These are phyloP conservation scores for Fusarium pilosicola DNA, from an alignment of 2,329 filamentous ascomycete genomes.

Conservation along the genomic window DNA sequence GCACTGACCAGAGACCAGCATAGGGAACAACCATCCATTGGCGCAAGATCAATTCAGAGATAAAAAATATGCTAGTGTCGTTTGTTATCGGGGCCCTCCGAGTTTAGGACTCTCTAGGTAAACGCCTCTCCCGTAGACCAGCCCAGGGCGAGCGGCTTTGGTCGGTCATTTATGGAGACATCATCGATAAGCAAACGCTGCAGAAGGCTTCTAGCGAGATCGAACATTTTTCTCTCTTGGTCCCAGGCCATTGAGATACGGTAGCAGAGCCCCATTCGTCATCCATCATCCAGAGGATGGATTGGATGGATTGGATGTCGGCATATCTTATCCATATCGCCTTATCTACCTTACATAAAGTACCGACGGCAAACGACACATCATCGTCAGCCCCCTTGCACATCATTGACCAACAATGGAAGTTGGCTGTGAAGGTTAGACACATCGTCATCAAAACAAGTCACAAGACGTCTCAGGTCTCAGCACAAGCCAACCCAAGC, in stretches of 20 bases:
- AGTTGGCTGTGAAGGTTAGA: not conserved
- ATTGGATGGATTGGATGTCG: constrained; percentile 8
- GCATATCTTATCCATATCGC: constrained; percentile 17
- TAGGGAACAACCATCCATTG: not conserved
- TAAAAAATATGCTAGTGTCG: constrained; percentile 13
- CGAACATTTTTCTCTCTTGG: not conserved
- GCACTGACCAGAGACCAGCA: constrained; percentile 3
- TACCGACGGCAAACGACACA: constrained; percentile 9
- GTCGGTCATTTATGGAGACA: constrained; percentile 35
- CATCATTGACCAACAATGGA: constrained; percentile 8
- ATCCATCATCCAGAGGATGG: not conserved
- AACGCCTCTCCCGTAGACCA: constrained; percentile 33
- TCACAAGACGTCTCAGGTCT: constrained; percentile 18
- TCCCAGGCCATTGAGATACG: constrained; percentile 14
- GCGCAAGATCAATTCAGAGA: constrained; percentile 2
- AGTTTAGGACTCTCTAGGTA: constrained; percentile 26
- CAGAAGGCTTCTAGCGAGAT: constrained; percentile 33
- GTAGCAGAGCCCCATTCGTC: constrained; percentile 31
- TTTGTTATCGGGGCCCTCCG: constrained; percentile 23
- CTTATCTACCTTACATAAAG: constrained; percentile 17
- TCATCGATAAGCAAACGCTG: constrained; percentile 19
- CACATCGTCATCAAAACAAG: constrained; percentile 9
- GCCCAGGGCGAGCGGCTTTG: constrained; percentile 32
- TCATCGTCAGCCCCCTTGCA: not conserved
- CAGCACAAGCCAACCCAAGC: constrained; percentile 8